Base-by-base conservation (phyloP, 768 basidiomycete species). In the Chlorophyllum brunneum region DNA sequence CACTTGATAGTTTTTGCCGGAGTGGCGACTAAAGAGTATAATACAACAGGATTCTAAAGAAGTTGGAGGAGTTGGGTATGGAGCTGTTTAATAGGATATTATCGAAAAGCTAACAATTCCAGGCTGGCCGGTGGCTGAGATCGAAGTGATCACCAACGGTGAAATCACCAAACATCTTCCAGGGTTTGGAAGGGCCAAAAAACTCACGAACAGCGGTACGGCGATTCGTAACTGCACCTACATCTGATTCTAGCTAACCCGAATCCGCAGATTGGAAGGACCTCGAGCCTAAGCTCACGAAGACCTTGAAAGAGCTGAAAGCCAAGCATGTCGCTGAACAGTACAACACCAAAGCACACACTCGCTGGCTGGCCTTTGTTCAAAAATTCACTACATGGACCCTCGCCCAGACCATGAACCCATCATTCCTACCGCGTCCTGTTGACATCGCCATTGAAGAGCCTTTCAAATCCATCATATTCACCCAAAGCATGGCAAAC, bases 381-480 rank as follows among this genome's bases (percentile, higher is more conserved):
- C 18, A 3, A 13, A 33, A 24, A 18, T 36, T 47, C 23, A 2
- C 18, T 11, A 22, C 5, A 13, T 47, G 46, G 46, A 8, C 6
- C 7, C 4, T 4, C 16, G 9, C 6, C 16, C 27, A 30, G 18
- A 22, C 4, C 31, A 11, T 47, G 16, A 4, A 22, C 5, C 3
- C 7, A 0, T 23, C 11, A 3, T 23, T 33, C 1, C 4, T 9
- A 18, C 46, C 33, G 9, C 30, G 23, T 23, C 5, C 18, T 10
- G 18, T 36, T 2, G 46, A 47, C 22, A 22, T 47, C 7, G 46
- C 46, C 22, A 9, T 52, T 31, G 9, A 26, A 16, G 42, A 52
- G 11, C 42, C 51, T 10, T 44, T 52, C 23, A 52, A 20, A 27
- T 18, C 51, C 37, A 20, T 20, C 23, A 44, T 44, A 26, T 44